Conservation (phyloP, 2,329 filamentous ascomycete species). For the Phoma herbarum region DNA sequence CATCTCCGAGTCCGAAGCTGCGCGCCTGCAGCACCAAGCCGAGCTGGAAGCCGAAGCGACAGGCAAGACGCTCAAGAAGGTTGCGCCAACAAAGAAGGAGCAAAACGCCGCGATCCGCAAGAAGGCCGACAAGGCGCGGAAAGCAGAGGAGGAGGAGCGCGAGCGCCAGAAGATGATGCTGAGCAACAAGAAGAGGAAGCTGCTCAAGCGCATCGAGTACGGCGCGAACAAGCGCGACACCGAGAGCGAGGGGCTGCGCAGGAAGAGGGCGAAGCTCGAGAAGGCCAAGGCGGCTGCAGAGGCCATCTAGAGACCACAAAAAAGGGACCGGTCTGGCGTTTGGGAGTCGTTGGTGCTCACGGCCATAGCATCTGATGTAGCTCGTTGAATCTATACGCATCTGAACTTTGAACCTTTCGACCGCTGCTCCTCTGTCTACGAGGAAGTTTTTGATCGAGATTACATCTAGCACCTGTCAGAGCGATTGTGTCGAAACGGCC, state of each 20-base stretch:
- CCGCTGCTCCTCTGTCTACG: too few relatives aligned
- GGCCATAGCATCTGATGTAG: slow-evolving; percentile 2
- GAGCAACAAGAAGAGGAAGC: slow-evolving; percentile 95
- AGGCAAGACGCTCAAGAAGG: slow-evolving; percentile 63
- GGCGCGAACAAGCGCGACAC: slow-evolving; percentile 92
- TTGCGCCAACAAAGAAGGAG: slow-evolving; percentile 56
- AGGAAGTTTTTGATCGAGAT: too few relatives aligned
- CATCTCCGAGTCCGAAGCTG: slow-evolving; percentile 64
- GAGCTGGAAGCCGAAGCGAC: slow-evolving; percentile 93
- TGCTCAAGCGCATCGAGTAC: slow-evolving; percentile 97
- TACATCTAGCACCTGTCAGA: too few relatives aligned
- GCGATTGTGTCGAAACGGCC: too few relatives aligned
- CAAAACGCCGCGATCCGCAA: slow-evolving; percentile 76
- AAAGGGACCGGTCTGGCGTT: slow-evolving; percentile 8
- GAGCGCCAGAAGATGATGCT: slow-evolving; percentile 98
- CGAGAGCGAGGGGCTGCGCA: slow-evolving; percentile 84
- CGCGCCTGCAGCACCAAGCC: slow-evolving; percentile 77
- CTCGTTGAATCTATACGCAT: background rate
- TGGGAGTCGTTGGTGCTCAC: slow-evolving; percentile 8
- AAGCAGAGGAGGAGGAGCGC: slow-evolving; percentile 81
- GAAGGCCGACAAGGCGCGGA: slow-evolving; percentile 66
- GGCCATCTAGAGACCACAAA: slow-evolving; percentile 17
- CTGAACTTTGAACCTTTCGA: too few relatives aligned
- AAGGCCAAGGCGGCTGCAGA: slow-evolving; percentile 54
- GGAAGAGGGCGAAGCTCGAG: slow-evolving; percentile 91